A percentile compares a stretch with the other conserved stretches of the same genome.
phyloP scores from a whole-genome alignment of 1,284 basidiomycete genomes.

The Leccinum pachyderme region DNA sequence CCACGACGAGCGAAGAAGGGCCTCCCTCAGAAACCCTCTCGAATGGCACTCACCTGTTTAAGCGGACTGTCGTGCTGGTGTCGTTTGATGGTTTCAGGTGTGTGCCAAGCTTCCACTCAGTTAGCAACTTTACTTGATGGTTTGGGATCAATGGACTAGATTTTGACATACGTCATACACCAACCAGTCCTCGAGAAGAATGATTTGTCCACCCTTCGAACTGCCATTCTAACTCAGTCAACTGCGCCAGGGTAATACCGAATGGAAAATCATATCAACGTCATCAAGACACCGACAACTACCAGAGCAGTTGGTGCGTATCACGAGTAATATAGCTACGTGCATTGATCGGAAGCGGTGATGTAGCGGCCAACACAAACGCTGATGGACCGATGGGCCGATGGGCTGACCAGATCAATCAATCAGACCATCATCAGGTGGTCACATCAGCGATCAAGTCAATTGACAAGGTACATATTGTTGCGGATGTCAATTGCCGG shows the following conservation, averaged over 20 bases:
- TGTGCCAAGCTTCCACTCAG: background rate
- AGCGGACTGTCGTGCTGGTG: conserved; percentile 75
- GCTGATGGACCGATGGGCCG: background rate
- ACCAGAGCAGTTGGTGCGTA: background rate
- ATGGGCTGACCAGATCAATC: background rate
- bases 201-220: background rate
- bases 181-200: background rate
- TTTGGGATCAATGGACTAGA: conserved; percentile 57
- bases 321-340: background rate
- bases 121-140: conserved; percentile 29
- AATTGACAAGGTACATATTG: background rate
- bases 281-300: background rate
- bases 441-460: background rate
- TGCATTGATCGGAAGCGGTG: background rate
- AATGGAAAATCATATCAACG: background rate
- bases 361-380: background rate
- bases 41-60: conserved; percentile 75
- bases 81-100: conserved; percentile 75
- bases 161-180: background rate
- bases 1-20: background rate
- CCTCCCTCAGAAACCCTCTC: conserved; percentile 17
- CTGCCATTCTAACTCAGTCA: background rate
- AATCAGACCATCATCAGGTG: background rate
- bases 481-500: background rate
- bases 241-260: background rate